A percentile compares a stretch with the other conserved stretches of the same genome.
Conservation (phyloP, 176 grass and related monocot species). For the Cymbopogon citratus region DNA sequence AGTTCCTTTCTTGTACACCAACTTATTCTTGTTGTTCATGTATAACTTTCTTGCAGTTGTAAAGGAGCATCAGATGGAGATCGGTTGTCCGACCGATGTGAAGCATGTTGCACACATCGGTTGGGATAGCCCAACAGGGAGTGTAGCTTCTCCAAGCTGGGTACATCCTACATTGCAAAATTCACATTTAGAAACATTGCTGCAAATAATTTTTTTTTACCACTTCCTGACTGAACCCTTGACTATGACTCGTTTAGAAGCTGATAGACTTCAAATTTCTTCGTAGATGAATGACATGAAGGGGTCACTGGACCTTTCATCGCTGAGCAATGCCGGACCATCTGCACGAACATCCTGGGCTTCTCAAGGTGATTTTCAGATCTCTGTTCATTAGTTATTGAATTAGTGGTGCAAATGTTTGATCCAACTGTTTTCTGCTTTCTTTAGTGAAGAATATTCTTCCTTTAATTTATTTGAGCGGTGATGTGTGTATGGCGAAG, state of each 20-base stretch:
- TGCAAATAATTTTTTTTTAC: background rate
- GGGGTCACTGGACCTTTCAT: conserved; percentile 33
- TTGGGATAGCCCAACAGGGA: conserved; percentile 59
- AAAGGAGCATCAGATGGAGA: conserved; percentile 69
- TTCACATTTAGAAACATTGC: background rate
- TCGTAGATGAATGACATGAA: conserved; percentile 60
- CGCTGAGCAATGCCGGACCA: conserved; percentile 20
- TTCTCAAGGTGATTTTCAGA: conserved; percentile 61
- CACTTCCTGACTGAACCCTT: background rate
- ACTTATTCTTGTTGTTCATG: background rate
- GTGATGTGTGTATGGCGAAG: conserved; percentile 11
- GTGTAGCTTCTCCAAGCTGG: conserved; percentile 53
- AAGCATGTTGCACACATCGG: conserved; percentile 78
- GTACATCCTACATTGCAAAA: conserved; percentile 39
- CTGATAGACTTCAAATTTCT: conserved; percentile 3
- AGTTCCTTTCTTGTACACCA: background rate
- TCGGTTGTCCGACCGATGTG: conserved; percentile 57
- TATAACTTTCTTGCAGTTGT: conserved; percentile 36
- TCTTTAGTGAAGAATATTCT: conserved; percentile 13
- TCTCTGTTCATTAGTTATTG: background rate
- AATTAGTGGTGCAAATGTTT: conserved; percentile 12
- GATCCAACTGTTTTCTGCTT: conserved; percentile 9
- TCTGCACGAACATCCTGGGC: conserved; percentile 57
- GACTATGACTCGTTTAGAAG: background rate
- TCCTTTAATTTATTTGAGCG: background rate